These are phyloP conservation scores for Porodaedalea pini DNA, from an alignment of 1,284 basidiomycete genomes.

Conservation along the genomic window DNA sequence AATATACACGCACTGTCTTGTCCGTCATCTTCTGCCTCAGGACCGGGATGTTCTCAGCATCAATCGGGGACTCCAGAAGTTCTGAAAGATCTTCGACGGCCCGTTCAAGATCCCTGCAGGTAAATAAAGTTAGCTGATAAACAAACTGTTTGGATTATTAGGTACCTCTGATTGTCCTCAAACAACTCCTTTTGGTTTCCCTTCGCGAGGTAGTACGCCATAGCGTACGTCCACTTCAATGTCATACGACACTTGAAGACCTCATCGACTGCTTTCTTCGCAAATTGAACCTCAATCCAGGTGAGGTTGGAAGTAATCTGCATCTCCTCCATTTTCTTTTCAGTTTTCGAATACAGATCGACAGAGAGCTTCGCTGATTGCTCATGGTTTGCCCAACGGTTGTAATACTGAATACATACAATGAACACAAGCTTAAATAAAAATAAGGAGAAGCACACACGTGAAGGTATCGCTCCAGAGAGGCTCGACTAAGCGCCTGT, in stretches of 20 bases:
- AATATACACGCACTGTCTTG: conserved; percentile 64
- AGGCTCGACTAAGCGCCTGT: conserved; percentile 84
- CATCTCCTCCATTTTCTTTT: conserved; percentile 99
- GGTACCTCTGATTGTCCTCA: conserved; percentile 92
- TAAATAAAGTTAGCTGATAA: conserved; percentile 5
- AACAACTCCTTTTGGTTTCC: conserved; percentile 95
- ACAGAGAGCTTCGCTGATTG: conserved; percentile 94
- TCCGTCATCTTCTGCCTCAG: conserved; percentile 92
- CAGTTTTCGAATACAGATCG: conserved; percentile 90
- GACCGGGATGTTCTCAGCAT: conserved; percentile 76
- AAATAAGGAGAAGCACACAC: conserved; percentile 50
- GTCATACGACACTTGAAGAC: conserved; percentile 90
- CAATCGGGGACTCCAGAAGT: conserved; percentile 86
- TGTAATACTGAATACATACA: conserved; percentile 75
- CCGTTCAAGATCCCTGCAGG: conserved; percentile 81
- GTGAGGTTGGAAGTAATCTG: conserved; percentile 87
- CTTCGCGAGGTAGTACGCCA: conserved; percentile 91
- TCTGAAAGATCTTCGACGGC: conserved; percentile 96
- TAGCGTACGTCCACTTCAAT: conserved; percentile 99
- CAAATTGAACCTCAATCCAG: conserved; percentile 99
- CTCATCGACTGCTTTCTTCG: conserved; percentile 94
- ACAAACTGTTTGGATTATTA: conserved; percentile 12
- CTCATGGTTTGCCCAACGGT: conserved; percentile 98
- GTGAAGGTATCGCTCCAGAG: conserved; percentile 93
- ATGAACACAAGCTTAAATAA: conserved; percentile 3